phyloP scores from a whole-genome alignment of 2,329 filamentous ascomycete genomes.

The Graphiopsis chlorocephala region DNA sequence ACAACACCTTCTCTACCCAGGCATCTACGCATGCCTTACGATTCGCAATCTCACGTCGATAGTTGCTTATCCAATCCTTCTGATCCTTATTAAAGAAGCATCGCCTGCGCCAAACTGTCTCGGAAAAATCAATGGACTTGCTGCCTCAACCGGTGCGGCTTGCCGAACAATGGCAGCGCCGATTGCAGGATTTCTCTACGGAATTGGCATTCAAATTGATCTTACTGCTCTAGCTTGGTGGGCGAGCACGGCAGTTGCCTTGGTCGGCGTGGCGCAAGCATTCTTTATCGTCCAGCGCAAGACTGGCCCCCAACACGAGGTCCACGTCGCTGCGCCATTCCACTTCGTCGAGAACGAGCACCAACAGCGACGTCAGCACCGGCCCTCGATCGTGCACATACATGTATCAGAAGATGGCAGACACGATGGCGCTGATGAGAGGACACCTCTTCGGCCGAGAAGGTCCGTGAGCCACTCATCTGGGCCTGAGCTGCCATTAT shows the following conservation, averaged over 20 bases:
- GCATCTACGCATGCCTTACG: conserved; percentile 64
- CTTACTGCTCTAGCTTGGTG: conserved; percentile 65
- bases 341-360: conserved; percentile 13
- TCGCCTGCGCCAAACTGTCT: conserved; percentile 61
- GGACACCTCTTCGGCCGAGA: conserved; percentile 12
- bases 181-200: conserved; percentile 65
- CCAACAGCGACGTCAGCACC: background rate
- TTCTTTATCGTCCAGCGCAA: conserved; percentile 11
- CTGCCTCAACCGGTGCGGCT: conserved; percentile 68
- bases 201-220: conserved; percentile 54
- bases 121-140: conserved; percentile 69
- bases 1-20: conserved; percentile 51
- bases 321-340: conserved; percentile 12
- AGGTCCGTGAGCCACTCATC: background rate
- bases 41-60: conserved; percentile 68
- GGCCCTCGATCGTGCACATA: conserved; percentile 8
- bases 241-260: conserved; percentile 55
- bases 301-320: conserved; percentile 14
- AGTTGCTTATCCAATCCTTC: conserved; percentile 63
- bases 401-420: background rate
- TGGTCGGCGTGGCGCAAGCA: conserved; percentile 53
- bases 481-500: background rate
- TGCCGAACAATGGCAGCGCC: conserved; percentile 69
- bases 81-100: conserved; percentile 72
- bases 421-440: background rate